A percentile compares a stretch with the other conserved stretches of the same genome.
Evolutionary conservation across 129 eudicot species (phyloP).

Genomic region (Pulicaria dysenterica): DNA sequence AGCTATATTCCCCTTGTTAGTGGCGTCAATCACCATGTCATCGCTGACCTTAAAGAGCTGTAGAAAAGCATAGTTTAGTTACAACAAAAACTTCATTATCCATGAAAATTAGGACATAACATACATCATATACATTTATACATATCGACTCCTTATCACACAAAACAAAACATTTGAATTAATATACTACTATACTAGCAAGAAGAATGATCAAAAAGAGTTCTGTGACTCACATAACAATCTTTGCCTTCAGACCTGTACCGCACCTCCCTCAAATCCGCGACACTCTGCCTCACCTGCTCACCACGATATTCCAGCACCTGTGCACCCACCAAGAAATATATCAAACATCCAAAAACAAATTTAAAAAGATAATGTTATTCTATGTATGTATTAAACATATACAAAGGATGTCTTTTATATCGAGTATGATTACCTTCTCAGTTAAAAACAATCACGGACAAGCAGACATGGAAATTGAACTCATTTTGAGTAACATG

Average conservation of each 20-base stretch:
- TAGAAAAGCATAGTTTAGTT: slow-evolving; percentile 28
- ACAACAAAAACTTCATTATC: background rate
- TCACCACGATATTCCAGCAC: slow-evolving; percentile 45
- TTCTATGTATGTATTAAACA: background rate
- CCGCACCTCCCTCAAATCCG: slow-evolving; percentile 51
- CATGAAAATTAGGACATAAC: background rate
- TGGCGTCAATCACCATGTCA: slow-evolving; percentile 82
- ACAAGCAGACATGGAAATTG: background rate
- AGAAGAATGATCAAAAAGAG: background rate
- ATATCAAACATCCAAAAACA: background rate
- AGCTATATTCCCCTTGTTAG: slow-evolving; percentile 75
- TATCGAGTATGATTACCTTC: background rate
- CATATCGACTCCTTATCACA: background rate
- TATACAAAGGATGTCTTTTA: background rate
- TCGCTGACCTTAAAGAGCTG: slow-evolving; percentile 95
- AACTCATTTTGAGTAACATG: background rate
- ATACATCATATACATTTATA: background rate
- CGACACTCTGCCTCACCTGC: slow-evolving; percentile 50
- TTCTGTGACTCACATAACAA: slow-evolving; percentile 59
- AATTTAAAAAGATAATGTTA: background rate
- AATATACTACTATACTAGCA: background rate
- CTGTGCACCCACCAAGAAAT: background rate
- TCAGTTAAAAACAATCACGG: background rate
- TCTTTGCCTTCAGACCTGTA: slow-evolving; percentile 55
- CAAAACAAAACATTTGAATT: background rate